phyloP scores from a whole-genome alignment of 2,329 filamentous ascomycete genomes.

The Botrytis paeoniae region DNA sequence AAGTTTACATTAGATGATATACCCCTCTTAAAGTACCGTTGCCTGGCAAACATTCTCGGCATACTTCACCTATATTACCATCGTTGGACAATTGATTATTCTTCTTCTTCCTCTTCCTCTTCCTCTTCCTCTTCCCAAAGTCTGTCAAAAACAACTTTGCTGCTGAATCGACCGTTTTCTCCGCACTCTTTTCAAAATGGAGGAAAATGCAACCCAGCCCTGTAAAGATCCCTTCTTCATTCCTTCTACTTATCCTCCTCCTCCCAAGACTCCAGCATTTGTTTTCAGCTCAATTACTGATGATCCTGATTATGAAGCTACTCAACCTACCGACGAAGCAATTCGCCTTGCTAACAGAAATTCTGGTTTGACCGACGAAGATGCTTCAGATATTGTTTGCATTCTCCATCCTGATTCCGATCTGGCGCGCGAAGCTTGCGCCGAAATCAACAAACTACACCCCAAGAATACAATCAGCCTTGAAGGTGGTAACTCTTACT shows the following conservation, averaged over 20 bases:
- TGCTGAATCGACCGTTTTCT: conserved; percentile 17
- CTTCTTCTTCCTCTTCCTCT: background rate
- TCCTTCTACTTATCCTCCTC: conserved; percentile 9
- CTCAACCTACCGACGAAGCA: conserved; percentile 78
- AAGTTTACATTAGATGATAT: conserved; percentile 1
- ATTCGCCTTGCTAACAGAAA: conserved; percentile 75
- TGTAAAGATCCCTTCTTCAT: conserved; percentile 26
- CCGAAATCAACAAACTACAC: conserved; percentile 48
- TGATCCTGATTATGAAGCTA: conserved; percentile 49
- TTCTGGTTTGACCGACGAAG: conserved; percentile 77
- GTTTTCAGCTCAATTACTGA: conserved; percentile 20
- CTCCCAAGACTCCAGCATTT: background rate
- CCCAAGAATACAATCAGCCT: conserved; percentile 60
- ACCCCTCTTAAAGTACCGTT: conserved; percentile 11
- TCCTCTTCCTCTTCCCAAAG: conserved; percentile 15
- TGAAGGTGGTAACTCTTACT: conserved; percentile 40
- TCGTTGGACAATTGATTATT: conserved; percentile 9
- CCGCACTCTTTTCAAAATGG: conserved; percentile 29
- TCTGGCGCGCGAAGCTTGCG: conserved; percentile 64
- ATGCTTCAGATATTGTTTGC: conserved; percentile 85
- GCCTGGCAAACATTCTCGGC: conserved; percentile 19
- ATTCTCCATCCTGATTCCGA: conserved; percentile 77
- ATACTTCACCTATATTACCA: conserved; percentile 11
- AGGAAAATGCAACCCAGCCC: conserved; percentile 35
- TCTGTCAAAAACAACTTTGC: conserved; percentile 13